Evolutionary conservation across 2,329 filamentous ascomycete genomes (phyloP).

Genomic region (Lasiodiplodia theobromae): DNA sequence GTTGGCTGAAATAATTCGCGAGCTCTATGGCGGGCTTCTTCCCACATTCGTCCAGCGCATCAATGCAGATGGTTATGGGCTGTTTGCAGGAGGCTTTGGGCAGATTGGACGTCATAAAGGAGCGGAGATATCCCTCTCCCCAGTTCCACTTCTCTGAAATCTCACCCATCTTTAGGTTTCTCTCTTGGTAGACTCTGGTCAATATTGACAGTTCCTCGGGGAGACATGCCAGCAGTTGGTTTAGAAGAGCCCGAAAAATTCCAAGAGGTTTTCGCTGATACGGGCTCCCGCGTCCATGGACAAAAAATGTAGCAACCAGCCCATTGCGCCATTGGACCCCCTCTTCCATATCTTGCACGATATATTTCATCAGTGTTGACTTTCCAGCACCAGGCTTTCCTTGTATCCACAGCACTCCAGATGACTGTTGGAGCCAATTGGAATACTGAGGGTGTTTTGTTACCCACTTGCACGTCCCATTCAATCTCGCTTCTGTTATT

Average conservation of each 20-base stretch:
- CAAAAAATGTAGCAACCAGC: not conserved
- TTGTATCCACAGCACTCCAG: not conserved
- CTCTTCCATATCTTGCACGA: not conserved
- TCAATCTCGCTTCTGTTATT: not conserved
- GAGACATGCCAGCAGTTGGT: not conserved
- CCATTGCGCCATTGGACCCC: not conserved
- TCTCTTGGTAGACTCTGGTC: not conserved
- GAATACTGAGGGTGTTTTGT: not conserved
- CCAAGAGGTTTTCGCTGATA: not conserved
- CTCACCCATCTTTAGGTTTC: not conserved
- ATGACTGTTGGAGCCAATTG: not conserved
- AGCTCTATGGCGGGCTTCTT: not conserved
- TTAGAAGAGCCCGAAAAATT: not conserved
- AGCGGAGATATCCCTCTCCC: not conserved
- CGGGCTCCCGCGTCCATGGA: not conserved
- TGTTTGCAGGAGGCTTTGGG: not conserved
- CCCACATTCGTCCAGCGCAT: not conserved
- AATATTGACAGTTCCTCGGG: not conserved
- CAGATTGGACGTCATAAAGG: not conserved
- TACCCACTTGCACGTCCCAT: not conserved
- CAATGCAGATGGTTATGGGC: not conserved
- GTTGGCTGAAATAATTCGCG: not conserved
- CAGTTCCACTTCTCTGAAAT: not conserved
- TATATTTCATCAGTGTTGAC: conserved; percentile 1
- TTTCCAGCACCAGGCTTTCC: not conserved